A percentile compares a stretch with the other conserved stretches of the same genome.
These are phyloP conservation scores for Emericellopsis terricola DNA, from an alignment of 495 filamentous ascomycete genomes.

Conservation along the genomic window DNA sequence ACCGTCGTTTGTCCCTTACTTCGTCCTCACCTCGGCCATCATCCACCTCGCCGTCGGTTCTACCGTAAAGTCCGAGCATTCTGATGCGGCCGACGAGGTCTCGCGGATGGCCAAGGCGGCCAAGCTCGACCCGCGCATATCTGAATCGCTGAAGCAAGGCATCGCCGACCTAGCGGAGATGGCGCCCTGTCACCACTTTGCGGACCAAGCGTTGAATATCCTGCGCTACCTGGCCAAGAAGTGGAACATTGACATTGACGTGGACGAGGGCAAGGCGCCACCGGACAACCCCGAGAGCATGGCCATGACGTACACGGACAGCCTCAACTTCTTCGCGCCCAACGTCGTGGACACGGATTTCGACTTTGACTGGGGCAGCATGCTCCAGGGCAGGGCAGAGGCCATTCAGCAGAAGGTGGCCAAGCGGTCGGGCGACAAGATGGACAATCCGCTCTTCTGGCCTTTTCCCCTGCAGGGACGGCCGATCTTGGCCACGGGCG, in stretches of 20 bases:
- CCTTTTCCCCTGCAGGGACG: conserved; percentile 35
- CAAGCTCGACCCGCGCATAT: conserved; percentile 12
- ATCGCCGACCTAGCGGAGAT: conserved; percentile 37
- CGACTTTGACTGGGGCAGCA: conserved; percentile 14
- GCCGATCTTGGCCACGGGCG: conserved; percentile 26
- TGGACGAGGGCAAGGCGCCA: conserved; percentile 7
- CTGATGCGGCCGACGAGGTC: conserved; percentile 1
- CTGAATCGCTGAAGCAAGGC: conserved; percentile 20
- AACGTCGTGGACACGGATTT: conserved; percentile 24
- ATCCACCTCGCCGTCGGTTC: conserved; percentile 37
- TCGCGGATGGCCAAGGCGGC: conserved; percentile 7
- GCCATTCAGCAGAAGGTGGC: conserved; percentile 4
- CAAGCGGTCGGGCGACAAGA: conserved; percentile 5
- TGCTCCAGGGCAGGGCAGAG: conserved; percentile 2
- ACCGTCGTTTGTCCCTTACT: conserved; percentile 38
- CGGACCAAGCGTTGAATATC: conserved; percentile 37
- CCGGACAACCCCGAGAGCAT: conserved; percentile 11
- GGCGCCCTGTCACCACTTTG: conserved; percentile 39
- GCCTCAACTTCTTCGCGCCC: conserved; percentile 32
- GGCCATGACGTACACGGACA: conserved; percentile 19
- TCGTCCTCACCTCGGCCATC: conserved; percentile 37
- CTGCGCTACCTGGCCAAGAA: conserved; percentile 32
- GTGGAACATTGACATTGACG: conserved; percentile 35
- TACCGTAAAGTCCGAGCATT: conserved; percentile 5
- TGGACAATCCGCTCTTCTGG: conserved; percentile 33